A percentile compares a stretch with the other conserved stretches of the same genome.
Evolutionary conservation across 805 yeast genomes (phyloP).

Genomic region (Candida boleticola): DNA sequence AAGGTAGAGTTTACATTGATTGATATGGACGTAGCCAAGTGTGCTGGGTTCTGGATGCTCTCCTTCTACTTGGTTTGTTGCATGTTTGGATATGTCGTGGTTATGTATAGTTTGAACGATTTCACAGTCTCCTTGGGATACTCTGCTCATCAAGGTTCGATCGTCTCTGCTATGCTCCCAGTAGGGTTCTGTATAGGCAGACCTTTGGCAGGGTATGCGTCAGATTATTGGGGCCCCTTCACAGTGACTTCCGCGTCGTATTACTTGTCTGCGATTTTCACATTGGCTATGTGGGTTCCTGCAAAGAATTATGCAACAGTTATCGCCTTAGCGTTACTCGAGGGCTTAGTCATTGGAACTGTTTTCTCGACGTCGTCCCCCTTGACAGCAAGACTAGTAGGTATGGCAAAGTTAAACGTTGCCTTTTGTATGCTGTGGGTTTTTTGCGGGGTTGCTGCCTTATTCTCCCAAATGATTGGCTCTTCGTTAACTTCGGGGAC

Average conservation of each 20-base stretch:
- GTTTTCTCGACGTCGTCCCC: constrained; percentile 57
- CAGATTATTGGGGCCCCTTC: constrained; percentile 53
- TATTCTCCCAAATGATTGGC: constrained; percentile 63
- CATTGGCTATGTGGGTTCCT: constrained; percentile 44
- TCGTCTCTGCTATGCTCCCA: constrained; percentile 58
- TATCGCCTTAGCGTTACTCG: constrained; percentile 47
- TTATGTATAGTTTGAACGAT: constrained; percentile 58
- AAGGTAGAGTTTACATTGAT: constrained; percentile 27
- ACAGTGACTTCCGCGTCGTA: constrained; percentile 36
- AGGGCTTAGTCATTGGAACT: constrained; percentile 61
- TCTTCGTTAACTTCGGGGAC: constrained; percentile 38
- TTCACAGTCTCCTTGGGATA: constrained; percentile 62
- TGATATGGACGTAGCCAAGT: constrained; percentile 38
- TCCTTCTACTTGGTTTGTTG: constrained; percentile 44
- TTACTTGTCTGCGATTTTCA: constrained; percentile 23
- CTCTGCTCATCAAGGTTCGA: constrained; percentile 50
- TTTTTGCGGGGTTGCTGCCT: constrained; percentile 46
- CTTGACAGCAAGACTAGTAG: constrained; percentile 50
- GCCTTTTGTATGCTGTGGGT: constrained; percentile 54
- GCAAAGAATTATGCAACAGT: constrained; percentile 57
- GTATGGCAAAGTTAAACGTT: constrained; percentile 50
- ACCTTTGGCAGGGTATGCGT: constrained; percentile 51
- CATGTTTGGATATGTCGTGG: constrained; percentile 58
- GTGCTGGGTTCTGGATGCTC: constrained; percentile 43
- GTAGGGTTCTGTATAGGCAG: constrained; percentile 57